Evolutionary conservation across 257 asterid species (phyloP), one percentile per base, ranked within the genome.

Genomic region (Nicotiana undulata): DNA sequence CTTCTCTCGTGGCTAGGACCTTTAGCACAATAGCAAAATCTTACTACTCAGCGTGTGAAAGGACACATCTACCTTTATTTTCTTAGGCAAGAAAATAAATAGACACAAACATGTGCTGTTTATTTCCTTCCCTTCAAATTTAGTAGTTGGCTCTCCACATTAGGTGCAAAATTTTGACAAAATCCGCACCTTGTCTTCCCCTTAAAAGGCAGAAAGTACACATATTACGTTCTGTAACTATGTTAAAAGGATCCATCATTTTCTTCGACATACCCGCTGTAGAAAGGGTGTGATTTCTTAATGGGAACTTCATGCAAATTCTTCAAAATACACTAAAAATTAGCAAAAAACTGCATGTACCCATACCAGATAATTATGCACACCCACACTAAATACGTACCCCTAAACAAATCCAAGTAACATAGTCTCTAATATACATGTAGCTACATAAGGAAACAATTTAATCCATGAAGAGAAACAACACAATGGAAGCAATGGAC

Each of bases 391-490:
- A 46, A 13, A 28, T 24, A 26, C 60, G 46, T 13, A 46, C 3
- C 78, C 40, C 9, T 24, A 24, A 24, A 72, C 4, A 49, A 72
- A 46, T 74, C 26, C 60, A 74, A 44, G 59, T 40, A 68, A 44
- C n/a, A 40, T 67, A 40, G 56, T 22, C 56, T 68, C 77, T 40
- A 68, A 68, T 12, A 52, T 70, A 46, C 32, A 22, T 72, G 24
- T 70, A 44, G 58, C 58, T 44, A 46, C 77, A 24, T 4, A 46
- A 13, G 37, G 60, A 46, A 56, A 70, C 16, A 20, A 44, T 22
- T 72, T 44, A 74, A 74, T 49, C 79, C 79, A 49, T 13, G 78
- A 72, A 46, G 24, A 72, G 37, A 46, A 64, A 72, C 78, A 70
- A 44, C 20, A 72, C 46, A 40, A 72, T 49, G 16, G 61, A 49